These are phyloP conservation scores for Phytopythium aichiense DNA, from an alignment of 352 stramenopile genomes.

Conservation along the genomic window DNA sequence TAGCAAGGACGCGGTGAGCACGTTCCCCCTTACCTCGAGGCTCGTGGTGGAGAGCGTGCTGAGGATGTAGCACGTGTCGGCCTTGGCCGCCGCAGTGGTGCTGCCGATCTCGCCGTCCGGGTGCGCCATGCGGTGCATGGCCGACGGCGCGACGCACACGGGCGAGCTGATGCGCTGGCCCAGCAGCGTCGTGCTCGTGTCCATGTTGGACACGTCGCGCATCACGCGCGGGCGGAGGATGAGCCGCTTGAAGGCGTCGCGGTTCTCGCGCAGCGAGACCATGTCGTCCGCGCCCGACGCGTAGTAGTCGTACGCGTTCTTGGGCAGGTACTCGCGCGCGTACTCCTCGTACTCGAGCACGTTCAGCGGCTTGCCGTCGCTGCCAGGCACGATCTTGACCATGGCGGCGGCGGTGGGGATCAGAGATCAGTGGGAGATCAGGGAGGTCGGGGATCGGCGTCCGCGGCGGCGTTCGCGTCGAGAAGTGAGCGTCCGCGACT, in stretches of 20 bases:
- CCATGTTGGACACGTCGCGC: slow-evolving; percentile 91
- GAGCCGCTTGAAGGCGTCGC: slow-evolving; percentile 89
- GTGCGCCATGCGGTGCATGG: slow-evolving; percentile 95
- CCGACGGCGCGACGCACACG: slow-evolving; percentile 90
- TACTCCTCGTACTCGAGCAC: slow-evolving; percentile 90
- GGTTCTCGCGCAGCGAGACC: slow-evolving; percentile 71
- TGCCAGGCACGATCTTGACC: slow-evolving; percentile 72
- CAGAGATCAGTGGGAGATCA: not conserved
- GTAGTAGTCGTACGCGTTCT: slow-evolving; percentile 93
- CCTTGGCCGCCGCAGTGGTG: slow-evolving; percentile 73
- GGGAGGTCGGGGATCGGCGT: too few species aligned
- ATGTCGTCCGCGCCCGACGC: slow-evolving; percentile 93
- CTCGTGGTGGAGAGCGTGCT: slow-evolving; percentile 91
- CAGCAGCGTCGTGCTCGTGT: slow-evolving; percentile 90
- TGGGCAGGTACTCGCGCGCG: slow-evolving; percentile 85
- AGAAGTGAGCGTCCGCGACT: slow-evolving; percentile 1
- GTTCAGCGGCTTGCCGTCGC: slow-evolving; percentile 76
- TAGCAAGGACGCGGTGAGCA: not conserved
- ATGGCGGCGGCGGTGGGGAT: slow-evolving; percentile 10
- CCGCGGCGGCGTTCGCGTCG: not conserved
- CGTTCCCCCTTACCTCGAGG: slow-evolving; percentile 51
- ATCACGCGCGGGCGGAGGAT: slow-evolving; percentile 94
- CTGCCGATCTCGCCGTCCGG: slow-evolving; percentile 91
- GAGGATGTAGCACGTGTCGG: slow-evolving; percentile 90
- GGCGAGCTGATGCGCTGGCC: slow-evolving; percentile 88